Evolutionary conservation across 2,329 filamentous ascomycete genomes (phyloP), one percentile per base, ranked within the genome.

Genomic region (Cadophora sp.): DNA sequence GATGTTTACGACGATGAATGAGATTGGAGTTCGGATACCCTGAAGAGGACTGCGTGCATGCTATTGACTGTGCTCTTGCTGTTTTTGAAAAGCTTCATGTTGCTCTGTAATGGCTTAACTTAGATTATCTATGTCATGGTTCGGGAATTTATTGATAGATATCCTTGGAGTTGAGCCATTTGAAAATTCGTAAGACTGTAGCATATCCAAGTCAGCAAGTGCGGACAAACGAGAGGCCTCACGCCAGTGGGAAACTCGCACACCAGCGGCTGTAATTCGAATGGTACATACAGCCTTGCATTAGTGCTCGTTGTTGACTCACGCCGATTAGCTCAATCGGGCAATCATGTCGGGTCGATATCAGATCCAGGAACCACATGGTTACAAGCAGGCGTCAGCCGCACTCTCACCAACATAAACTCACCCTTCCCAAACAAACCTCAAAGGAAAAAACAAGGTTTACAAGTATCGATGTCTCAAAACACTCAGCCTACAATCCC

Each of bases 21-120:
- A 40, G 31, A 29, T 19, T 16, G 62, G 62, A 64, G 62, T 64
- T 55, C 19, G 19, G 19, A 64, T 64, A 58, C 62, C 50, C 62
- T 43, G 62, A 7, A 14, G 60, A 27, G 9, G 29, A 43, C 24
- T 48, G 34, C 26, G n/a, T n/a, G 27, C 51, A 31, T 31, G 51
- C 26, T 55, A 31, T n/a, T 55, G 27, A 31, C 7, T 55, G 3
- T 31, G 51, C 51, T 31, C 27, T 55, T 31, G n/a, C 3, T 29
- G n/a, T 34, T 22, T 56, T 22, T n/a, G 53, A 31, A 37, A 34
- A 12, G 29, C 51, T 31, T 6, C 26, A 24, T 55, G 7, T 55
- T 29, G 51, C 53, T 29, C 6, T 29, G 37, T 8, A 8, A 16
- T 29, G n/a, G 48, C 22, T 14, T 51, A 51, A 14, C 26, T 27